Percentiles rank a stretch among this genome's conserved stretches.
Evolutionary conservation across 2,329 filamentous ascomycete species (phyloP).

Genomic region (Sarocladium brachiariae): DNA sequence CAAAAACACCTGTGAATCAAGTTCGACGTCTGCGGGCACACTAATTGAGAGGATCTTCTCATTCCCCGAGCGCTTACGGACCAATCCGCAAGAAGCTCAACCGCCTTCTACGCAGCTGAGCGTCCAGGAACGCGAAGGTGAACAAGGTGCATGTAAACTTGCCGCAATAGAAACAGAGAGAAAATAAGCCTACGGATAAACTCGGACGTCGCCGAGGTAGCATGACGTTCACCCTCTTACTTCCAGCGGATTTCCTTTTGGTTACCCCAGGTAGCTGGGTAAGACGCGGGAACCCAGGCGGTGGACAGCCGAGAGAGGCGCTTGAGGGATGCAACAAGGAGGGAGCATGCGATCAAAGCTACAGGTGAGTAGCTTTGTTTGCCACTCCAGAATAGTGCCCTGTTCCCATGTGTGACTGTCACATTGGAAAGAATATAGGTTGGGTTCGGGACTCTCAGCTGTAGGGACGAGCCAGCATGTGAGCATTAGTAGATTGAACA

Average conservation of each 20-base stretch:
- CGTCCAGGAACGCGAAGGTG: background rate
- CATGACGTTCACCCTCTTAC: background rate
- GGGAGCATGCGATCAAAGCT: no score
- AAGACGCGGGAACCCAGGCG: background rate
- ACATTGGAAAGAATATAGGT: no score
- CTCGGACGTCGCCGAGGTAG: constrained; percentile 2
- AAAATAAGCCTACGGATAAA: background rate
- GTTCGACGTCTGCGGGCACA: background rate
- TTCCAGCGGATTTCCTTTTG: no score
- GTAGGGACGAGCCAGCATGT: no score
- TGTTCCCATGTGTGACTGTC: no score
- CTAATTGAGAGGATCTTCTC: background rate
- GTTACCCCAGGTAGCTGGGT: background rate
- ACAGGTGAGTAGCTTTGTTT: no score
- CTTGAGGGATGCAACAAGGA: background rate
- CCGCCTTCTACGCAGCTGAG: background rate
- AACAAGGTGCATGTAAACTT: background rate
- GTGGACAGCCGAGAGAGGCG: background rate
- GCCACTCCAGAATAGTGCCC: no score
- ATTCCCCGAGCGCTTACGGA: background rate
- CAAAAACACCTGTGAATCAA: background rate
- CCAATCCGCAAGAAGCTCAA: background rate
- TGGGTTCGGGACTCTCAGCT: no score
- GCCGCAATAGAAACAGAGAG: no score
- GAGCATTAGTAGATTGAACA: no score